Evolutionary conservation across 2,329 filamentous ascomycete species (phyloP).

Genomic region (Cercospora citrullina): DNA sequence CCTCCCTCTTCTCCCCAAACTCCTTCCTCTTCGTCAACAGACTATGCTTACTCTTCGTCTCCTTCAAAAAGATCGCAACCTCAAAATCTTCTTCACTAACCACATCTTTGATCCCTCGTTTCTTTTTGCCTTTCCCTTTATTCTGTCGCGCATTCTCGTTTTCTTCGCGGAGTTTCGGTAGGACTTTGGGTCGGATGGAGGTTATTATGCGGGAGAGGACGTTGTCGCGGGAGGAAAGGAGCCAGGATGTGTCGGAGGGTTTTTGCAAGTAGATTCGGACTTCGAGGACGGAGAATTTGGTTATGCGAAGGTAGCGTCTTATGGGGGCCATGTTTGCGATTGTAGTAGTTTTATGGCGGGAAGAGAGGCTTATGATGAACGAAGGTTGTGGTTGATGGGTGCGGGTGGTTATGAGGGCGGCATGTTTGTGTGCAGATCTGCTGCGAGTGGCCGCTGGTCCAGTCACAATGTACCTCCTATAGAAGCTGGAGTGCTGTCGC

Average conservation of each 20-base stretch:
- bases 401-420: neutral
- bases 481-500: neutral
- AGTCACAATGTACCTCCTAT: neutral
- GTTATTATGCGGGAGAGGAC: conserved; percentile 81
- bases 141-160: conserved; percentile 55
- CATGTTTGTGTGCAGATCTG: neutral
- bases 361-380: no score
- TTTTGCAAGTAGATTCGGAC: conserved; percentile 94
- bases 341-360: no score
- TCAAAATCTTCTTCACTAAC: conserved; percentile 89
- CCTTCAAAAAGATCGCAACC: conserved; percentile 88
- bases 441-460: neutral
- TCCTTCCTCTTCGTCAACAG: conserved; percentile 82
- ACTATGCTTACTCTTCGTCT: conserved; percentile 80
- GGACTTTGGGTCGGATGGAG: conserved; percentile 77
- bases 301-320: conserved; percentile 85
- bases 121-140: conserved; percentile 63
- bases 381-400: neutral
- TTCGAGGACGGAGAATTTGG: conserved; percentile 92
- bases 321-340: conserved; percentile 71
- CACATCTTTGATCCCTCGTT: conserved; percentile 84
- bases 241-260: conserved; percentile 79
- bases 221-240: conserved; percentile 73
- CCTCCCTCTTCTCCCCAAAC: conserved; percentile 48
- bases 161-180: conserved; percentile 90